Percentiles rank a stretch among this genome's conserved stretches.
These are phyloP conservation scores for Saposhnikovia divaricata DNA, from an alignment of 129 eudicot genomes.

Conservation along the genomic window DNA sequence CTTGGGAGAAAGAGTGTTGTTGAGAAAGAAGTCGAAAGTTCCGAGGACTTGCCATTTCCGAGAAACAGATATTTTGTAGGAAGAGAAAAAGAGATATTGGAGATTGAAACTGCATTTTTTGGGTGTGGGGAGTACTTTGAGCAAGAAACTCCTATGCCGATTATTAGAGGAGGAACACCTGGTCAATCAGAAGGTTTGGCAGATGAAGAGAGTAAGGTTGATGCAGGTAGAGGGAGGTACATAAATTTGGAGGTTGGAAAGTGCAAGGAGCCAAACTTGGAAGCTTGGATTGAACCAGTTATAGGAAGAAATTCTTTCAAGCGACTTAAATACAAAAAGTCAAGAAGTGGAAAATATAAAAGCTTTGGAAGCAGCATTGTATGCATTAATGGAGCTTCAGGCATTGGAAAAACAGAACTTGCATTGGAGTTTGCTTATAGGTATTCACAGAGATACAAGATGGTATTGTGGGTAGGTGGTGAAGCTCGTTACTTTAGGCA, in stretches of 20 bases:
- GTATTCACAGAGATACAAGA: conserved; percentile 64
- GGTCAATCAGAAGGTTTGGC: conserved; percentile 70
- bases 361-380: conserved; percentile 48
- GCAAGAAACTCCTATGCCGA: conserved; percentile 23
- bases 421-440: conserved; percentile 84
- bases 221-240: conserved; percentile 36
- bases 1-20: conserved; percentile 80
- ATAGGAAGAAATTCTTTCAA: conserved; percentile 50
- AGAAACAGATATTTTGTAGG: conserved; percentile 61
- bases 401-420: conserved; percentile 80
- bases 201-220: conserved; percentile 61
- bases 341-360: conserved; percentile 64
- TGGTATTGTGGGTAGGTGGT: conserved; percentile 93
- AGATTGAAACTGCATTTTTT: conserved; percentile 61
- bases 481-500: conserved; percentile 77
- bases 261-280: conserved; percentile 59
- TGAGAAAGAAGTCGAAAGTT: conserved; percentile 41
- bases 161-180: conserved; percentile 28
- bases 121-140: conserved; percentile 47
- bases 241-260: conserved; percentile 60
- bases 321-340: conserved; percentile 60
- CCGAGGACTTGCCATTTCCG: conserved; percentile 53
- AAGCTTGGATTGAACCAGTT: conserved; percentile 63
- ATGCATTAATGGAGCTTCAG: conserved; percentile 70
- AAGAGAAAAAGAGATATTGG: conserved; percentile 66